Conservation (phyloP, 805 yeast species). For the Nakazawaea molendinolei region DNA sequence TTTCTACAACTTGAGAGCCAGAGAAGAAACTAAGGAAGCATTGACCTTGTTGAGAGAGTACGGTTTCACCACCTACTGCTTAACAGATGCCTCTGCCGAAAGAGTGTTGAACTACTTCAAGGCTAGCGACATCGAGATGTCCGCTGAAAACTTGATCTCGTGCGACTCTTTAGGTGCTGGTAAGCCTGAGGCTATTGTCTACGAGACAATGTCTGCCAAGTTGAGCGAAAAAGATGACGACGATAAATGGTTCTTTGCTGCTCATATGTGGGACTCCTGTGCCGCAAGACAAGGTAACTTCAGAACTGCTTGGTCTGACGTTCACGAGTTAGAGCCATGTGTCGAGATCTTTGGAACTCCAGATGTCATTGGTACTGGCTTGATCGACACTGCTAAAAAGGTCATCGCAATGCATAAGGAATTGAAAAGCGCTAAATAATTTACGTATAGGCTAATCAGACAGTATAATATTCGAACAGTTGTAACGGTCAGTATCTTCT, state of each 20-base stretch:
- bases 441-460: too few relatives aligned
- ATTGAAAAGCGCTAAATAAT: conserved; percentile 1
- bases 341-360: conserved; percentile 23
- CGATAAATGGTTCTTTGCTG: conserved; percentile 25
- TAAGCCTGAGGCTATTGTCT: conserved; percentile 23
- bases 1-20: conserved; percentile 20
- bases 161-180: conserved; percentile 25
- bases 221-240: conserved; percentile 22
- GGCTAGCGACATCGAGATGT: conserved; percentile 21
- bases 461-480: too few relatives aligned
- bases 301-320: conserved; percentile 25
- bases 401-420: conserved; percentile 18
- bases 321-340: conserved; percentile 24
- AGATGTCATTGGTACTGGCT: conserved; percentile 22
- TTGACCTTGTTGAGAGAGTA: conserved; percentile 22
- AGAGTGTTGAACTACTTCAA: conserved; percentile 23
- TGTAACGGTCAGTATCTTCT: too few relatives aligned
- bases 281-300: conserved; percentile 27
- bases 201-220: conserved; percentile 20
- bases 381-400: conserved; percentile 24
- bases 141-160: conserved; percentile 22
- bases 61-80: conserved; percentile 25
- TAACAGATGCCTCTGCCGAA: conserved; percentile 23
- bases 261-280: conserved; percentile 27
- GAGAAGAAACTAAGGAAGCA: conserved; percentile 23